Percentiles rank a stretch among this genome's conserved stretches.
Conservation (phyloP, 2,329 filamentous ascomycete species). For the Colletotrichum trifolii region DNA sequence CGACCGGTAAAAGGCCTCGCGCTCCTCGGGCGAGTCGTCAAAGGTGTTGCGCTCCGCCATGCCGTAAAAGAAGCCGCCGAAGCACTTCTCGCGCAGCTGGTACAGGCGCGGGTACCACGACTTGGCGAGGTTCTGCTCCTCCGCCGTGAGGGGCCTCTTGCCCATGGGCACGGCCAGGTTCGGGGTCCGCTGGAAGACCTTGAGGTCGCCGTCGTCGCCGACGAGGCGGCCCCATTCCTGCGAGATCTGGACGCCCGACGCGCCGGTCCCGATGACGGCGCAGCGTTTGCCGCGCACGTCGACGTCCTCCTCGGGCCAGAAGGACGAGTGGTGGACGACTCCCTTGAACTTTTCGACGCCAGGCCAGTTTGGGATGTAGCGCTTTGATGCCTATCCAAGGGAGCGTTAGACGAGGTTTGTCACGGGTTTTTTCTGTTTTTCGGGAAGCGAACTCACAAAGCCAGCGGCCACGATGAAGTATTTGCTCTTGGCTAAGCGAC, state of each 20-base stretch:
- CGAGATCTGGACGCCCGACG: slow-evolving; percentile 72
- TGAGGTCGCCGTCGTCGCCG: slow-evolving; percentile 61
- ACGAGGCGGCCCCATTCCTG: slow-evolving; percentile 62
- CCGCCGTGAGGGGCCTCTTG: slow-evolving; percentile 44
- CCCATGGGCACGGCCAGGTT: slow-evolving; percentile 73
- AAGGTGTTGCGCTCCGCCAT: slow-evolving; percentile 65
- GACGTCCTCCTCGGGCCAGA: slow-evolving; percentile 69
- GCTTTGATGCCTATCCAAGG: slow-evolving; percentile 59
- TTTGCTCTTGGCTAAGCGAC: slow-evolving; percentile 59
- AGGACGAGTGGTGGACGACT: slow-evolving; percentile 67
- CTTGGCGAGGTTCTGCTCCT: slow-evolving; percentile 62
- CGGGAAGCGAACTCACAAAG: slow-evolving; percentile 50
- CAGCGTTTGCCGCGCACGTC: slow-evolving; percentile 67
- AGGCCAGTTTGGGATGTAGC: slow-evolving; percentile 70
- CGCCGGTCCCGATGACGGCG: slow-evolving; percentile 73
- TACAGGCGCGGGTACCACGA: slow-evolving; percentile 63
- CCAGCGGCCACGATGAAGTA: slow-evolving; percentile 66
- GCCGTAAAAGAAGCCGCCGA: slow-evolving; percentile 68
- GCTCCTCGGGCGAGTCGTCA: slow-evolving; percentile 62
- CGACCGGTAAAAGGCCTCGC: slow-evolving; percentile 59
- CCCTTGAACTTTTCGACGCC: slow-evolving; percentile 71
- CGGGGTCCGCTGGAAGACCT: slow-evolving; percentile 74
- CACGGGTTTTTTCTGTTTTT: not conserved
- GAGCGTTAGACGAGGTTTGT: fast-evolving
- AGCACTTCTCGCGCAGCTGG: slow-evolving; percentile 60